Conservation (phyloP, 2,329 filamentous ascomycete genomes). For the Phialophora chinensis region DNA sequence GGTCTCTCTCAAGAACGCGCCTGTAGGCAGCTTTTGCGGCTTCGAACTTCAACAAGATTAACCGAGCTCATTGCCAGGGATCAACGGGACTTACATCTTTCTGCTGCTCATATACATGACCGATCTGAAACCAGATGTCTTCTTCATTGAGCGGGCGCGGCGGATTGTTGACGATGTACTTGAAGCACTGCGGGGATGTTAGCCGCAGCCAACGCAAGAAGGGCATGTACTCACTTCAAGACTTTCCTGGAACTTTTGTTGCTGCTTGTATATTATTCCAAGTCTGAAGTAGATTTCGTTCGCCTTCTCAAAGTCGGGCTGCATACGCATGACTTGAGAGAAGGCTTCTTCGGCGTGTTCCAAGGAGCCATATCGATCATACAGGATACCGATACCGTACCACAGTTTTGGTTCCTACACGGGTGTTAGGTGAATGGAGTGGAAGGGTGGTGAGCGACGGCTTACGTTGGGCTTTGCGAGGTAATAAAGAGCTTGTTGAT, state of each 20-base stretch:
- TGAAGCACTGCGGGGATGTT: conserved; percentile 75
- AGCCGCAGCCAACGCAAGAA: conserved; percentile 21
- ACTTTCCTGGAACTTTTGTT: conserved; percentile 90
- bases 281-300: conserved; percentile 99
- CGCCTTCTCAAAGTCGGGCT: conserved; percentile 95
- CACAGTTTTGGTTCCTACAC: conserved; percentile 88
- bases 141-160: conserved; percentile 92
- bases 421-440: conserved; percentile 13
- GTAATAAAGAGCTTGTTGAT: conserved; percentile 93
- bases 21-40: conserved; percentile 90
- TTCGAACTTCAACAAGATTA: conserved; percentile 71
- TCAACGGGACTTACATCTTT: conserved; percentile 80
- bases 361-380: conserved; percentile 92
- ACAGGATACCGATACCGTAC: conserved; percentile 98
- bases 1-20: conserved; percentile 90
- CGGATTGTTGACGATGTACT: conserved; percentile 93
- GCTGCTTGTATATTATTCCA: conserved; percentile 99
- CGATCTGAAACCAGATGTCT: conserved; percentile 99
- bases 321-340: conserved; percentile 98
- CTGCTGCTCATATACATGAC: conserved; percentile 97
- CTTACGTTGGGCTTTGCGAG: conserved; percentile 87
- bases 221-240: conserved; percentile 69
- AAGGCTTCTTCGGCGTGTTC: conserved; percentile 98
- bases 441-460: conserved; percentile 22
- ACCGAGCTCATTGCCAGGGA: conserved; percentile 40